Evolutionary conservation across 225 moss, liverwort and hornwort species (phyloP).

Genomic region (Marchantia paleacea): DNA sequence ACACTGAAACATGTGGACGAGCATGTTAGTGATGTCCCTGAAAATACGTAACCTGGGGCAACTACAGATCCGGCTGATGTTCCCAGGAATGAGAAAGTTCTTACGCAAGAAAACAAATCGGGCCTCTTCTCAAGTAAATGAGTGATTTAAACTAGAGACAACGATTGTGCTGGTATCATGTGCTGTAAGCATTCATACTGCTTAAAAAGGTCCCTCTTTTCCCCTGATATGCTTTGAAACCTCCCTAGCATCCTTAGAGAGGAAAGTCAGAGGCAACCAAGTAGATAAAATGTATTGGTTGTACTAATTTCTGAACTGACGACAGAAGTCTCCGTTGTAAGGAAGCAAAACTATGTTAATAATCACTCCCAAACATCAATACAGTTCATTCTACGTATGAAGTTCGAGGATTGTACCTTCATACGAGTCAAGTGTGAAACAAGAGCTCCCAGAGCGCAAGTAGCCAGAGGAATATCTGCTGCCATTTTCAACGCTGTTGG

Average conservation of each 20-base stretch:
- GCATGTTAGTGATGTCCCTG: too few relatives aligned
- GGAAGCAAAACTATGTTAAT: too few relatives aligned
- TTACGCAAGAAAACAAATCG: neutral
- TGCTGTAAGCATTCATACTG: neutral
- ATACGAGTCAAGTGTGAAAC: constrained; percentile 70
- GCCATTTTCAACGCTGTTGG: constrained; percentile 53
- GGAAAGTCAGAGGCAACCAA: neutral
- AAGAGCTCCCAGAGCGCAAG: constrained; percentile 79
- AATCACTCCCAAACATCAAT: too few relatives aligned
- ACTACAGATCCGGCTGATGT: too few relatives aligned
- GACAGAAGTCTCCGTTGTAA: too few relatives aligned
- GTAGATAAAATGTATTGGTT: neutral
- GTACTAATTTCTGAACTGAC: too few relatives aligned
- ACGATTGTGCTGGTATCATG: neutral
- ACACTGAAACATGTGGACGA: constrained; percentile 43
- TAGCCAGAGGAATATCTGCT: constrained; percentile 54
- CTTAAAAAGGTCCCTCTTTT: neutral
- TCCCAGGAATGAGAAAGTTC: too few relatives aligned
- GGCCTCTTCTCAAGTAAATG: neutral
- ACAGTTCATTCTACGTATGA: too few relatives aligned
- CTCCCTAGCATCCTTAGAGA: neutral
- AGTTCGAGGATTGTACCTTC: constrained; percentile 38
- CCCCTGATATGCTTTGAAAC: neutral
- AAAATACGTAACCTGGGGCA: too few relatives aligned
- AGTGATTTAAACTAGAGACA: too few relatives aligned